A percentile compares a stretch with the other conserved stretches of the same genome.
Evolutionary conservation across 176 grass and related monocot species (phyloP).

Genomic region (Juncus inflexus): DNA sequence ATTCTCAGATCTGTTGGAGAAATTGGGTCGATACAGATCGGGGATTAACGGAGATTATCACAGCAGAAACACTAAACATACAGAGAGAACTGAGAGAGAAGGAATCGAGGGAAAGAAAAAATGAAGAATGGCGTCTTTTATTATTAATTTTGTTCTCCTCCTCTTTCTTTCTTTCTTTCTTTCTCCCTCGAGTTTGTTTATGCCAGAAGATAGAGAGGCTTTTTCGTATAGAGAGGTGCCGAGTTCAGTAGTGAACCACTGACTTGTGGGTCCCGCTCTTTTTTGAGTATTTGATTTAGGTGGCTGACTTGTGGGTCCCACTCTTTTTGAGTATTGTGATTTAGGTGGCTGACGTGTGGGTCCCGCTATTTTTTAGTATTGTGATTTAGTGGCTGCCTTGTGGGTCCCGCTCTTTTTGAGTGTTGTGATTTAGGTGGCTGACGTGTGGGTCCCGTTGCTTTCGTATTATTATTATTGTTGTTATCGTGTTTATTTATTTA

Average conservation of each 20-base stretch:
- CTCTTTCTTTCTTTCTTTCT: neutral
- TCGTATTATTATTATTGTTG: too few relatives aligned
- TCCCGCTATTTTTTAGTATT: neutral
- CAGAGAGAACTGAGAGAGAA: constrained; percentile 7
- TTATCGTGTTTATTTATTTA: too few relatives aligned
- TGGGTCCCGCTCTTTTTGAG: neutral
- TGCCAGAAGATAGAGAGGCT: neutral
- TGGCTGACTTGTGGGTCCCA: neutral
- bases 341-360: neutral
- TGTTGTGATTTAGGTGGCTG: too few relatives aligned
- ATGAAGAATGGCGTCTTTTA: too few relatives aligned
- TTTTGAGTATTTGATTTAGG: neutral
- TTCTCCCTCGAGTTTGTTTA: neutral
- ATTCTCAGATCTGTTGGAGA: constrained; percentile 21
- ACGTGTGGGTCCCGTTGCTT: too few relatives aligned
- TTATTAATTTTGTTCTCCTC: constrained; percentile 6
- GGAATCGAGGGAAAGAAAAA: neutral
- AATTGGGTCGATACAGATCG: constrained; percentile 8
- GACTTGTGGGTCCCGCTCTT: constrained; percentile 8
- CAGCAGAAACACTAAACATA: constrained; percentile 15
- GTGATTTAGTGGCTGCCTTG: neutral
- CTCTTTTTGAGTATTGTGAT: neutral
- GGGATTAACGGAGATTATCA: neutral
- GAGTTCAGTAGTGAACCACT: neutral
- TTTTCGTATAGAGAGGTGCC: neutral